phyloP scores from a whole-genome alignment of 139 green algal species.

The Chlorella sp. region DNA sequence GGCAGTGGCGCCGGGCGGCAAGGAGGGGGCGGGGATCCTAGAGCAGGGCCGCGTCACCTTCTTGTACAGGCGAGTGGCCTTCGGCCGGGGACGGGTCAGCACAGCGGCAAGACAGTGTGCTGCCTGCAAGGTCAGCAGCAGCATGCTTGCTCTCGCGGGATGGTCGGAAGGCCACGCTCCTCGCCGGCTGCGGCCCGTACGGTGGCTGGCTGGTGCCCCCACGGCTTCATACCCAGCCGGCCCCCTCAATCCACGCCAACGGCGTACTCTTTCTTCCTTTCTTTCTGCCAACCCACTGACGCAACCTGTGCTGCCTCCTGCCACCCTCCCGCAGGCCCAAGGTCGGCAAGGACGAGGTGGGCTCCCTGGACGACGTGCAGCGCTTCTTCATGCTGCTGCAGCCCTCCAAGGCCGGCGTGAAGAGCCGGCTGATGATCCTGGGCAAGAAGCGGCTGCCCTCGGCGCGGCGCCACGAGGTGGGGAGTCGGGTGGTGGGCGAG shows the following conservation, averaged over 20 bases:
- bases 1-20: background rate
- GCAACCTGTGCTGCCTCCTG: background rate
- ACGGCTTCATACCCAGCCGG: background rate
- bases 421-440: conserved; percentile 44
- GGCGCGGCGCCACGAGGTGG: conserved; percentile 41
- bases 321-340: conserved; percentile 22
- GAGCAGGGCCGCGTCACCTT: conserved; percentile 60
- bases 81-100: background rate
- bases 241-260: no score
- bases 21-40: background rate
- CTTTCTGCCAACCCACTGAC: background rate
- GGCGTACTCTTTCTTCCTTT: no score
- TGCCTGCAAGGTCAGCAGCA: background rate
- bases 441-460: conserved; percentile 66
- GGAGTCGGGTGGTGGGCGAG: background rate
- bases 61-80: conserved; percentile 51
- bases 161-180: no score
- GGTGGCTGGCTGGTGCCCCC: no score
- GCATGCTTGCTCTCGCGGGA: background rate
- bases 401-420: background rate
- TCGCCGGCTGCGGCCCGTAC: no score
- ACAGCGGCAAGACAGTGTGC: background rate
- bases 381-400: conserved; percentile 61
- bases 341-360: conserved; percentile 43
- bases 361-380: conserved; percentile 55